These are phyloP conservation scores for Tolypocladium nubicola DNA, from an alignment of 2,329 filamentous ascomycete genomes.

Conservation along the genomic window DNA sequence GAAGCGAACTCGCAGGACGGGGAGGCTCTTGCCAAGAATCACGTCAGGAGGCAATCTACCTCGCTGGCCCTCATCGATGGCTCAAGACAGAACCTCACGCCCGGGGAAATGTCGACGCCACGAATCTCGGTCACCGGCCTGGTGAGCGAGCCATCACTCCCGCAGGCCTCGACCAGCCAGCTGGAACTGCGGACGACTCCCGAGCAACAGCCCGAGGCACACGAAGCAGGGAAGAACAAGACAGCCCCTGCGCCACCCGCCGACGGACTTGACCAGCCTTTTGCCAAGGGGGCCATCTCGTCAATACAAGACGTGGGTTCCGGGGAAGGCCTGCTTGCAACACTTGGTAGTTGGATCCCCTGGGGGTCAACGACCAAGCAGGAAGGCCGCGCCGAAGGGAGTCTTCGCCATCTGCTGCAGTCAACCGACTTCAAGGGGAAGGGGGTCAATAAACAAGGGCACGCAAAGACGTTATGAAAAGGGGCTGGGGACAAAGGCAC, in stretches of 20 bases:
- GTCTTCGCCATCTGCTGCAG: slow-evolving; percentile 41
- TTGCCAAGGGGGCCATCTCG: background rate
- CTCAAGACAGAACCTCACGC: slow-evolving; percentile 20
- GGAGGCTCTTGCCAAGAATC: slow-evolving; percentile 8
- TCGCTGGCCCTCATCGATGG: slow-evolving; percentile 27
- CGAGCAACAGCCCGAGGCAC: slow-evolving; percentile 14
- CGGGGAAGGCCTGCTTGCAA: slow-evolving; percentile 8
- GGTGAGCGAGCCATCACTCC: slow-evolving; percentile 44
- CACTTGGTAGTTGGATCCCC: slow-evolving; percentile 9
- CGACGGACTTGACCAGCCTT: slow-evolving; percentile 7
- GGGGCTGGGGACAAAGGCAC: background rate
- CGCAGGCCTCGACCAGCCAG: slow-evolving; percentile 43
- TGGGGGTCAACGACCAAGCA: slow-evolving; percentile 12
- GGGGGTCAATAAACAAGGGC: slow-evolving; percentile 11
- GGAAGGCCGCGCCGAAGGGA: slow-evolving; percentile 43
- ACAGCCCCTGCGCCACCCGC: slow-evolving; percentile 1
- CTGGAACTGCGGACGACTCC: slow-evolving; percentile 32
- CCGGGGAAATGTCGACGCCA: slow-evolving; percentile 17
- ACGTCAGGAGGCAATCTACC: slow-evolving; percentile 15
- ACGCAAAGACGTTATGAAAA: background rate
- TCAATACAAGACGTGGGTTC: background rate
- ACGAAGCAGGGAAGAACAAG: slow-evolving; percentile 4
- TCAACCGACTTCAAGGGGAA: slow-evolving; percentile 23
- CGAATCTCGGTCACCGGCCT: slow-evolving; percentile 30
- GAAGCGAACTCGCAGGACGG: slow-evolving; percentile 11